phyloP scores from a whole-genome alignment of 495 filamentous ascomycete species.

The Daldinia concentrica region DNA sequence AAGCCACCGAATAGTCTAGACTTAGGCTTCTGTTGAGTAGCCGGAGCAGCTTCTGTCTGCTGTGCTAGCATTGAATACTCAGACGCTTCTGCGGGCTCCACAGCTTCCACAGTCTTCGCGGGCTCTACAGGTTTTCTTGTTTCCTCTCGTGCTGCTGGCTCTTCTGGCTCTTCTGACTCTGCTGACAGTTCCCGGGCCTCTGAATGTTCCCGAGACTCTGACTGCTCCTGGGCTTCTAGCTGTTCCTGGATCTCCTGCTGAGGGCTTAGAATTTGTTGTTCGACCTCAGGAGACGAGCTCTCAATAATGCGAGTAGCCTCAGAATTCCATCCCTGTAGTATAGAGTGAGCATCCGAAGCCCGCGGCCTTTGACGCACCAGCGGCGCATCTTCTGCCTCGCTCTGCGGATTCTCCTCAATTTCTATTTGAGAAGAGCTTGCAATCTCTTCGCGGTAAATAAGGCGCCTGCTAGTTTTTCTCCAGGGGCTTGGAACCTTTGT shows the following conservation, averaged over 20 bases:
- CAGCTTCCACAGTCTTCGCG: background rate
- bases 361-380: conserved; percentile 16
- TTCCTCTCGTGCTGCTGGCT: background rate
- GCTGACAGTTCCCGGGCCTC: background rate
- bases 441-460: conserved; percentile 47
- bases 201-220: conserved; percentile 2
- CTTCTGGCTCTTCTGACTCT: background rate
- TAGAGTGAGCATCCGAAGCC: conserved; percentile 24
- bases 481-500: conserved; percentile 57
- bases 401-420: conserved; percentile 46
- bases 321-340: background rate
- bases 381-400: conserved; percentile 38
- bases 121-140: background rate
- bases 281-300: conserved; percentile 3
- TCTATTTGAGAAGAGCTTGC: conserved; percentile 49
- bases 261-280: background rate
- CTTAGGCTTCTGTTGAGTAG: conserved; percentile 13
- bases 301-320: conserved; percentile 12
- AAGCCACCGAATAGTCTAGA: conserved; percentile 42
- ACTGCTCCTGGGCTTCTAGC: background rate
- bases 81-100: conserved; percentile 25
- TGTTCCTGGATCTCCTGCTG: background rate
- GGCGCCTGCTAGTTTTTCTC: conserved; percentile 49
- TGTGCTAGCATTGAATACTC: conserved; percentile 50
- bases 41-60: conserved; percentile 13